Conservation (phyloP, 208 protist genomes). For the Borovskyia barvae region DNA sequence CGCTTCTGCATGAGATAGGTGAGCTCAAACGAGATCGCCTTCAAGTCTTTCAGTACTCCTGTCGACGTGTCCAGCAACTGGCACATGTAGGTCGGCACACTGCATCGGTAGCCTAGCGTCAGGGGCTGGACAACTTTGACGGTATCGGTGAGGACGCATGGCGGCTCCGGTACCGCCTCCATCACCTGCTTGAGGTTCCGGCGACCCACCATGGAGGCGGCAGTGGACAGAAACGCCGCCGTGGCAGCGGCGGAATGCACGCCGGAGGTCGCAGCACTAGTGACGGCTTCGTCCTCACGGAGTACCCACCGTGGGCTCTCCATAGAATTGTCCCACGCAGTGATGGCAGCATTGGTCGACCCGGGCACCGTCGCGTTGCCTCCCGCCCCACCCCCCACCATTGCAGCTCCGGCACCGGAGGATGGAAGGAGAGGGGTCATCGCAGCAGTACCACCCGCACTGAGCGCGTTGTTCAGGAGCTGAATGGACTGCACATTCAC, state of each 20-base stretch:
- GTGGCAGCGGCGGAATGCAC: constrained; percentile 7
- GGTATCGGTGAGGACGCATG: constrained; percentile 38
- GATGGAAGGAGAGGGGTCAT: not conserved
- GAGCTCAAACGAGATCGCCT: constrained; percentile 69
- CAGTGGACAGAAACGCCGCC: constrained; percentile 15
- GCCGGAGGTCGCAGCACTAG: constrained; percentile 6
- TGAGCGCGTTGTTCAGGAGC: not conserved
- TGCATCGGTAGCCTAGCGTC: constrained; percentile 65
- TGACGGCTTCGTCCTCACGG: constrained; percentile 26
- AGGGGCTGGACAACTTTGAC: constrained; percentile 51
- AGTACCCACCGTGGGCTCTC: constrained; percentile 64
- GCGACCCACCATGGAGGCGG: constrained; percentile 27
- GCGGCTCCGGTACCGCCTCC: constrained; percentile 74
- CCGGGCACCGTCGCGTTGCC: not conserved
- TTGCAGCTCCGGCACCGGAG: not conserved
- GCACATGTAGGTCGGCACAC: constrained; percentile 52
- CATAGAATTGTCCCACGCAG: constrained; percentile 72
- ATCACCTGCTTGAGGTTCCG: constrained; percentile 72
- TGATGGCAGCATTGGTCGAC: constrained; percentile 7
- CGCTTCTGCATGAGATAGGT: constrained; percentile 96
- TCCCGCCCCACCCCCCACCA: not conserved
- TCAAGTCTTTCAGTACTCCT: constrained; percentile 1
- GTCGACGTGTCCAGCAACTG: constrained; percentile 13
- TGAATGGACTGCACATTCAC: constrained; percentile 31
- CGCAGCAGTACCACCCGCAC: not conserved